Percentiles rank a stretch among this genome's conserved stretches.
Evolutionary conservation across 2,329 filamentous ascomycete species (phyloP).

Genomic region (Colletotrichum cuscutae): DNA sequence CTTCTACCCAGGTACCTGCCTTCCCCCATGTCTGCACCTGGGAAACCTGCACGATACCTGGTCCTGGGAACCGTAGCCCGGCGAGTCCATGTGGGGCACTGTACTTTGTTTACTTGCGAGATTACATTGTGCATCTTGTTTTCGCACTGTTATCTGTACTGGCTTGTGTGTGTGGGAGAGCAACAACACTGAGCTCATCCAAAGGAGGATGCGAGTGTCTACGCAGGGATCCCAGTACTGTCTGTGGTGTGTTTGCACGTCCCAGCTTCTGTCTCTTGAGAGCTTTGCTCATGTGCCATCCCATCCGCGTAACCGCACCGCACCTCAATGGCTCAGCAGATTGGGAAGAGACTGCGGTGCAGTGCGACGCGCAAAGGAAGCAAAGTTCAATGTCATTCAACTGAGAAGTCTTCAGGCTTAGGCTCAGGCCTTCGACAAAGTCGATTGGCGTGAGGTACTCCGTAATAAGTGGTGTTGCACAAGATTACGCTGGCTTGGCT

Average conservation of each 20-base stretch:
- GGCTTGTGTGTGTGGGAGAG: background rate
- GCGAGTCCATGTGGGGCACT: conserved; percentile 29
- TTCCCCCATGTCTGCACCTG: conserved; percentile 18
- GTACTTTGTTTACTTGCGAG: conserved; percentile 34
- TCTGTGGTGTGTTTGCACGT: conserved; percentile 19
- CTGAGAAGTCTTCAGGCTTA: background rate
- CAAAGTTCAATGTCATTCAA: background rate
- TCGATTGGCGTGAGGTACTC: too few relatives aligned
- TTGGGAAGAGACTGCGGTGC: background rate
- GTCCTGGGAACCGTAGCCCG: conserved; percentile 30
- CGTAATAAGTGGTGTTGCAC: background rate
- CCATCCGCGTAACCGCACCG: conserved; percentile 14
- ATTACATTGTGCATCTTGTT: conserved; percentile 13
- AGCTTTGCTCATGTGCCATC: conserved; percentile 33
- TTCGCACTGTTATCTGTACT: conserved; percentile 26
- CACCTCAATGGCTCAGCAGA: background rate
- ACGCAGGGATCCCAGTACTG: conserved; percentile 10
- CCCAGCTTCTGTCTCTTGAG: background rate
- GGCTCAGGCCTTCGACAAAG: background rate
- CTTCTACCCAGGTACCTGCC: conserved; percentile 1
- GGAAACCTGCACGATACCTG: conserved; percentile 32
- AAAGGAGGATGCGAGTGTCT: background rate
- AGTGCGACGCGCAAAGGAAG: background rate
- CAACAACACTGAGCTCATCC: background rate
- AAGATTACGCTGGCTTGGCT: background rate